Base-by-base conservation (phyloP, 495 filamentous ascomycete genomes). In the Melanomma pulvis-pyrius region DNA sequence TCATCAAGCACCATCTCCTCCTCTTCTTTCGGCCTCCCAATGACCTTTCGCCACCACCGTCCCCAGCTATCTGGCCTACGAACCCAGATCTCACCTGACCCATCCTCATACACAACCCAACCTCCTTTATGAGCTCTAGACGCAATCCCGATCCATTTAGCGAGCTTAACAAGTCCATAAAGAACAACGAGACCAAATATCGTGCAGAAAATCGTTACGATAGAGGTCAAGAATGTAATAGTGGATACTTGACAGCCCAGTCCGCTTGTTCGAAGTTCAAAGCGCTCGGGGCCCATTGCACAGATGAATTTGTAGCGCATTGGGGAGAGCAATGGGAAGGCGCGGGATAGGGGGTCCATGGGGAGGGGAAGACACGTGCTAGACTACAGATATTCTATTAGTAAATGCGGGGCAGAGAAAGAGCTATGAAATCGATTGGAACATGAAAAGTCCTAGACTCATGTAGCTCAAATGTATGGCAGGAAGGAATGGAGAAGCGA, bases 241-340 rank as follows among this genome's bases (percentile, higher is more conserved):
- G 81, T 83, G 25, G 79, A 82, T 26, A 82, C 82, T 53, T 78
- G 63, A 53, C 83, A 86, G 15, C 83, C 83, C 25, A 84, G 74
- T 0, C 80, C 79, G 22, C 73, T 61, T 0, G 81, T 78, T 5
- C 83, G 76, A 0, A 86, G 70, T 60, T 86, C 83, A 80, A 82
- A 84, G 46, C 80, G 77, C 71, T 86, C 82, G 55, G 79, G 74
- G 5, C 74, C 72, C 28, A 81, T 74, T 1, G 82, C 82, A 63
- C 83, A 86, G 59, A 84, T 80, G 17, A 76, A 57, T 9, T 74
- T 66, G 11, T 80, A 76, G 26, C 63, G 47, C 29, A 84, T 69
- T 0, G 83, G 83, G 0, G 80, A 76, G 49, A 84, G 65, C 59
- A 84, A 77, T 1, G 80, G 77, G 19, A 81, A 55, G 26, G 64